Percentiles rank a stretch among this genome's conserved stretches.
Conservation (phyloP, 148 eudicot species). For the Persicaria maculosa region DNA sequence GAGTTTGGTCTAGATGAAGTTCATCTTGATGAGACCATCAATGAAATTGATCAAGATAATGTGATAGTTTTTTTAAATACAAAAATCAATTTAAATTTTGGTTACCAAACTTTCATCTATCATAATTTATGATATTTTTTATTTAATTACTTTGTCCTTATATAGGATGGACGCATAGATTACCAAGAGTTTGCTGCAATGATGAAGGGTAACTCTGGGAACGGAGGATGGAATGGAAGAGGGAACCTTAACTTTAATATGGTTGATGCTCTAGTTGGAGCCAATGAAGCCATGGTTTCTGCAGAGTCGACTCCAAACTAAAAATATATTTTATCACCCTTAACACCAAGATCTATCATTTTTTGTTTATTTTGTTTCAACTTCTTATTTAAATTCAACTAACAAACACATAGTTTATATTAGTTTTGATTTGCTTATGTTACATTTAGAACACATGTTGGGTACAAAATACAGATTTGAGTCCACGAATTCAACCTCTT, state of each 20-base stretch:
- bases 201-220: slow-evolving; percentile 37
- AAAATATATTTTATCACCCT: not conserved
- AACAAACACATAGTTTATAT: no score
- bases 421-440: no score
- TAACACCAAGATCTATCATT: not conserved
- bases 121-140: not conserved
- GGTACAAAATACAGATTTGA: no score
- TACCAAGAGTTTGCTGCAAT: slow-evolving; percentile 42
- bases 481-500: no score
- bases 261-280: slow-evolving; percentile 23
- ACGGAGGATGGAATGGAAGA: slow-evolving; percentile 33
- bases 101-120: not conserved
- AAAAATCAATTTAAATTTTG: not conserved
- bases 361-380: no score
- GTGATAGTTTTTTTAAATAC: not conserved
- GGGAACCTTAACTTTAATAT: slow-evolving; percentile 40
- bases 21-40: slow-evolving; percentile 31
- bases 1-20: slow-evolving; percentile 33
- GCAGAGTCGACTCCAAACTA: not conserved
- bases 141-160: not conserved
- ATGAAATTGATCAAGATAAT: slow-evolving; percentile 30
- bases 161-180: slow-evolving; percentile 48
- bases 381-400: no score
- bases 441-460: no score
- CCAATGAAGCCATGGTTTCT: not conserved